These are phyloP conservation scores for Colletotrichum sidae DNA, from an alignment of 2,329 filamentous ascomycete species.

Conservation along the genomic window DNA sequence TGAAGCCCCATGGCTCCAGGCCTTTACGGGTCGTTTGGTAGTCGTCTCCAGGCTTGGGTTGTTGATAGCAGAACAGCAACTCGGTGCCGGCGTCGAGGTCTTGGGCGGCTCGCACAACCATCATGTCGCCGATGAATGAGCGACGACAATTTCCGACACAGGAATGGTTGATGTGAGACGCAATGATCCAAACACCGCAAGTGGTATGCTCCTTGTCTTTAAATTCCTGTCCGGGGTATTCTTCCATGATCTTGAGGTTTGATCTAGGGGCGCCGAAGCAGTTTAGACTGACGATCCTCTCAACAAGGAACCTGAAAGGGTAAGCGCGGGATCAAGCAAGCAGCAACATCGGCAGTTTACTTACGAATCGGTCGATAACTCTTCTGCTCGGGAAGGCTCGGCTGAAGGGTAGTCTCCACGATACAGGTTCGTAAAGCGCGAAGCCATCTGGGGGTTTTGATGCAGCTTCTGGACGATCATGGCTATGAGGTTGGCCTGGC, in stretches of 20 bases:
- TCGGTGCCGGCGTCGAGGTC: constrained; percentile 59
- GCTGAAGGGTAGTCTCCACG: constrained; percentile 43
- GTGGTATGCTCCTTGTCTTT: constrained; percentile 38
- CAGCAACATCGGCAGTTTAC: constrained; percentile 37
- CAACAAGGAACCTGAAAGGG: constrained; percentile 55
- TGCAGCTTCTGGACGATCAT: constrained; percentile 58
- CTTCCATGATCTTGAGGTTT: background rate
- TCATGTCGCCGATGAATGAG: constrained; percentile 66
- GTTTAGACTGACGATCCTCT: constrained; percentile 56
- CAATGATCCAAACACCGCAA: constrained; percentile 59
- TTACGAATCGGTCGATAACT: constrained; percentile 58
- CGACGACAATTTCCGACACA: constrained; percentile 60
- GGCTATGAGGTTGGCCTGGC: constrained; percentile 54
- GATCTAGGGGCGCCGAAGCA: constrained; percentile 50
- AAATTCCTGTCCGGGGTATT: too few species aligned
- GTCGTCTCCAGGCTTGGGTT: constrained; percentile 36
- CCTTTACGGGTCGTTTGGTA: constrained; percentile 47
- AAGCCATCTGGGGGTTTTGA: constrained; percentile 43
- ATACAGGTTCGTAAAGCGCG: constrained; percentile 10
- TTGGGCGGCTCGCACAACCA: constrained; percentile 58
- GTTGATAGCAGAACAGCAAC: constrained; percentile 54
- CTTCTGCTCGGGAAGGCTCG: constrained; percentile 47
- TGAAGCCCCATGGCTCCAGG: constrained; percentile 53
- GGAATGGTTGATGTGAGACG: constrained; percentile 65
- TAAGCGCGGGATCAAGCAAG: background rate